phyloP scores from a whole-genome alignment of 345 rosid species.

The Corchorus olitorius region DNA sequence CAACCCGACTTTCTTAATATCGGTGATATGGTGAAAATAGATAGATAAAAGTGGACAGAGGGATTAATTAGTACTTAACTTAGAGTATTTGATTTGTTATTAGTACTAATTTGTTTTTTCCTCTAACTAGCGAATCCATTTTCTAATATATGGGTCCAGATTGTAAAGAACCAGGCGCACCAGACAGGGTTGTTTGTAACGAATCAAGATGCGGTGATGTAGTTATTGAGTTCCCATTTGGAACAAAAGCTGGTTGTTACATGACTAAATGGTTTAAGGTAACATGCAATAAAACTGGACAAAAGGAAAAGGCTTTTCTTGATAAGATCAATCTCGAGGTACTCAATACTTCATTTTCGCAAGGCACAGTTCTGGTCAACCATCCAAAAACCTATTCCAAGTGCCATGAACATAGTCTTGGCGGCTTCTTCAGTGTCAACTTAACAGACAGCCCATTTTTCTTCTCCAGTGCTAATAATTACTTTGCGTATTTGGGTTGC shows the following conservation, averaged over 20 bases:
- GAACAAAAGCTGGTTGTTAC: constrained; percentile 8
- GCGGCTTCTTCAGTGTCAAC: background rate
- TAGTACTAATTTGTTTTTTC: no score
- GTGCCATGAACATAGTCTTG: background rate
- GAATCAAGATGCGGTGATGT: no score
- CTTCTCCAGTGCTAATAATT: background rate
- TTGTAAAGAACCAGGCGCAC: no score
- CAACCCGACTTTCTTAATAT: no score
- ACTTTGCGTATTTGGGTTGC: constrained; percentile 22
- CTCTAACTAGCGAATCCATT: no score
- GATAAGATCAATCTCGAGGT: background rate
- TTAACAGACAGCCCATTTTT: constrained; percentile 11
- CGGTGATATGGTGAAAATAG: no score
- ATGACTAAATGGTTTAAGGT: background rate
- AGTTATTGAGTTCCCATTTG: constrained; percentile 13
- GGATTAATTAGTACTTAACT: no score
- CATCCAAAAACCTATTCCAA: background rate
- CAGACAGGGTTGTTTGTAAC: no score
- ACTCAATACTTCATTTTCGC: background rate
- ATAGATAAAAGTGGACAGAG: no score
- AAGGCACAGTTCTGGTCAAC: background rate
- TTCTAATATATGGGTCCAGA: no score
- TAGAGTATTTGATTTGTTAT: no score
- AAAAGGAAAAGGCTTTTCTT: background rate
- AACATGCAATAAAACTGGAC: background rate